Evolutionary conservation across 208 protist genomes (phyloP).

Genomic region (Leishmania major): DNA sequence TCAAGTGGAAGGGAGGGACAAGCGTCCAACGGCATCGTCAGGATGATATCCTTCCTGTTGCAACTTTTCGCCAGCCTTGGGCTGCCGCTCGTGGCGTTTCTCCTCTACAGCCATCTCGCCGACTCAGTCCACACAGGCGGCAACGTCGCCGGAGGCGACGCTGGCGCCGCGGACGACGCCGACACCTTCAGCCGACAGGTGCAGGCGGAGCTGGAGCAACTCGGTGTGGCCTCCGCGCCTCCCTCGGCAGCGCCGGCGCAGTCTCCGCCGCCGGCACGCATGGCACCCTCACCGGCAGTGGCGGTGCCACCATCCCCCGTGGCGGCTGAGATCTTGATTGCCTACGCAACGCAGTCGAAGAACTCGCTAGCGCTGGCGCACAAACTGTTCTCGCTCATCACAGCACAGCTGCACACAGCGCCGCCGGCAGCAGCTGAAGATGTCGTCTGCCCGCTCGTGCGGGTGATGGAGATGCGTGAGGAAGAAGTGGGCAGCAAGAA

Average conservation of each 20-base stretch:
- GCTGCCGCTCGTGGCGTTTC: conserved; percentile 16
- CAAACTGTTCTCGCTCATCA: conserved; percentile 56
- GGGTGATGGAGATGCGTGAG: conserved; percentile 36
- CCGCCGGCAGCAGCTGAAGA: not conserved
- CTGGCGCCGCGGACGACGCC: not conserved
- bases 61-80: conserved; percentile 23
- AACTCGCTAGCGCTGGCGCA: conserved; percentile 62
- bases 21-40: not conserved
- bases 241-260: not conserved
- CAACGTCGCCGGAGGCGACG: not conserved
- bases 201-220: conserved; percentile 11
- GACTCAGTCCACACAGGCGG: not conserved
- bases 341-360: conserved; percentile 69
- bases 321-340: conserved; percentile 53
- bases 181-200: conserved; percentile 6
- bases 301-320: not conserved
- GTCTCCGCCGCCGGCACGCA: not conserved
- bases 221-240: not conserved
- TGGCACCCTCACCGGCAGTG: not conserved
- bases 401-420: conserved; percentile 24
- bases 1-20: not conserved
- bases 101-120: conserved; percentile 24
- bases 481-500: conserved; percentile 7
- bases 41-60: conserved; percentile 22
- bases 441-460: conserved; percentile 16